A percentile compares a stretch with the other conserved stretches of the same genome.
phyloP scores from a whole-genome alignment of 1,284 basidiomycete genomes.

The Waitea zeae region DNA sequence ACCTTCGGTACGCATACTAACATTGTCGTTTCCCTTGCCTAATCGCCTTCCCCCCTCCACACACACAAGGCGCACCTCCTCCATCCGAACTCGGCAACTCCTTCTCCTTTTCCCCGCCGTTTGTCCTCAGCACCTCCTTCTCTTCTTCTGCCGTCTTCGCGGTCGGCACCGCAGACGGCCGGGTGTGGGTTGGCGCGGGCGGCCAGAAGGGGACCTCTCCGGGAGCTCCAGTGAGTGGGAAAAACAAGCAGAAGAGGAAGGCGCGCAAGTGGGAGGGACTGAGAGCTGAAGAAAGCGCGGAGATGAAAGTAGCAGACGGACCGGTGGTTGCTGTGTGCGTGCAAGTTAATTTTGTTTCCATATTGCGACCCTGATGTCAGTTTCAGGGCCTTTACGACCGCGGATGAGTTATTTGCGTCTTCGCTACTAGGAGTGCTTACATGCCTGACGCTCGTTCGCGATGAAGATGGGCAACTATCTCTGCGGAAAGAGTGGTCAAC shows the following conservation, averaged over 20 bases:
- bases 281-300: conserved; percentile 23
- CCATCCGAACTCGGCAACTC: conserved; percentile 16
- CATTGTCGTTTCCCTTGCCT: no score
- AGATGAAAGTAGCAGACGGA: conserved; percentile 41
- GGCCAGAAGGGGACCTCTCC: conserved; percentile 30
- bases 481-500: not conserved
- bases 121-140: conserved; percentile 42
- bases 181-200: conserved; percentile 46
- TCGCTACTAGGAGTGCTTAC: no score
- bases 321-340: conserved; percentile 52
- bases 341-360: no score
- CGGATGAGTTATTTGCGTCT: no score
- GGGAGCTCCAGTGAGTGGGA: no score
- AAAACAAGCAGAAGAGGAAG: conserved; percentile 26
- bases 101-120: conserved; percentile 53
- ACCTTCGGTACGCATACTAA: conserved; percentile 31
- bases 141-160: conserved; percentile 39
- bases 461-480: not conserved
- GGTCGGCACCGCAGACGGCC: conserved; percentile 61
- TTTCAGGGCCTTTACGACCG: no score
- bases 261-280: conserved; percentile 58
- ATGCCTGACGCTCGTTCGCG: not conserved
- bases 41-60: no score
- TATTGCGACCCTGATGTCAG: no score
- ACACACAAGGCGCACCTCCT: not conserved